Evolutionary conservation across 2,329 filamentous ascomycete genomes (phyloP), one percentile per base, ranked within the genome.

Genomic region (Boeremia lycopersici): DNA sequence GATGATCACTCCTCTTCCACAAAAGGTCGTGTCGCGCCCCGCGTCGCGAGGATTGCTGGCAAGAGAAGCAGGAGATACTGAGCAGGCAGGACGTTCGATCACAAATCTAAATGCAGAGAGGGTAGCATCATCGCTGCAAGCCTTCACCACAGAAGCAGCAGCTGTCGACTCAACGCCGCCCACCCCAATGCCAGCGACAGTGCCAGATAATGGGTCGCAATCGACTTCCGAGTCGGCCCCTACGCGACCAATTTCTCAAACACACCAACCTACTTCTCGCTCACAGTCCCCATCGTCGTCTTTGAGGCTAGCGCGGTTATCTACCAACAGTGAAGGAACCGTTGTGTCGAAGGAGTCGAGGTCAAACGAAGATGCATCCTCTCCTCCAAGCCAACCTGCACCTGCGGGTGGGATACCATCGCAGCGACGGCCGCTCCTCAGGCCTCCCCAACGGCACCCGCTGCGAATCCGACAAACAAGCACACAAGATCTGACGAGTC

Each of bases 51-150:
- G 54, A 26, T 63, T 54, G 15, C 44, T 35, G 9, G 36, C 39
- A 19, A 57, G 55, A 36, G 53, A 59, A 23, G 43, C 47, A 23
- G 57, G 28, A 43, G 44, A 62, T 5, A 41, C 48, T 23, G 61
- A 65, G 50, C 68, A 72, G 53, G 61, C 56, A 41, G 67, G 64
- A 23, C 63, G 62, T 23, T 63, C 67, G 7, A 49, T 48, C 9
- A 54, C 59, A 8, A 65, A 50, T 46, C 40, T 68, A 39, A 42
- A 53, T 40, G 64, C 65, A 8, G 69, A 67, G 47, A 60, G 53
- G 36, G 65, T 59, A 17, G 60, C 62, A 26, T 62, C 64, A 35
- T 44, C 55, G 12, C 55, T 70, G 34, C 60, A 60, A 17, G 53
- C n/a, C 31, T 41, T 17, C 49, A 25, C 34, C 19, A 35, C 39